These are phyloP conservation scores for Penicillium griseofulvum DNA, from an alignment of 2,329 filamentous ascomycete genomes.

Conservation along the genomic window DNA sequence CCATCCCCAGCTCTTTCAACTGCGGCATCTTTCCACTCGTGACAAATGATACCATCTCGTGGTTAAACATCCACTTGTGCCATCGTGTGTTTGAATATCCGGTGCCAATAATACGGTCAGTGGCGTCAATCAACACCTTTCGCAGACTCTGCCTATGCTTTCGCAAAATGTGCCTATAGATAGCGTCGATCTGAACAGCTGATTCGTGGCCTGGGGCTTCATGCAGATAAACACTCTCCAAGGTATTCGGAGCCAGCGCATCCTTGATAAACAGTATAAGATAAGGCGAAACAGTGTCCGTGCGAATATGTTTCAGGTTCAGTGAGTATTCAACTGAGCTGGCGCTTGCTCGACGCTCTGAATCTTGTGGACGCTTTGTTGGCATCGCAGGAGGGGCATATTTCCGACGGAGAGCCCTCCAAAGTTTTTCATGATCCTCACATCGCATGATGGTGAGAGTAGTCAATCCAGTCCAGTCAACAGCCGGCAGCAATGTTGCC, in stretches of 20 bases:
- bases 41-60: constrained; percentile 68
- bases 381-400: constrained; percentile 49
- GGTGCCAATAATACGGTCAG: constrained; percentile 49
- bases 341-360: constrained; percentile 4
- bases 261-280: constrained; percentile 74
- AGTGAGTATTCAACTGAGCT: constrained; percentile 56
- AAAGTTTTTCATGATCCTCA: constrained; percentile 68
- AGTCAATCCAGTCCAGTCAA: constrained; percentile 73
- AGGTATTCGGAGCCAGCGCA: constrained; percentile 70
- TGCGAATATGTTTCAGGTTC: constrained; percentile 70
- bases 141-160: constrained; percentile 69
- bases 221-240: constrained; percentile 77
- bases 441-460: constrained; percentile 73
- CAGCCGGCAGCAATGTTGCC: constrained; percentile 64
- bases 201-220: constrained; percentile 59
- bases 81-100: constrained; percentile 50
- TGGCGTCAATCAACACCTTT: constrained; percentile 72
- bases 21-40: constrained; percentile 73
- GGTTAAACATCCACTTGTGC: constrained; percentile 68
- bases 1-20: constrained; percentile 68
- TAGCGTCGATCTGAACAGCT: constrained; percentile 64
- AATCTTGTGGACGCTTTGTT: constrained; percentile 5
- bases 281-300: constrained; percentile 66
- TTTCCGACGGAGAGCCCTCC: constrained; percentile 67
- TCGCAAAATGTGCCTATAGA: constrained; percentile 68